Percentiles rank a stretch among this genome's conserved stretches.
phyloP scores from a whole-genome alignment of 345 rosid genomes.

The Gossypioides kirkii region DNA sequence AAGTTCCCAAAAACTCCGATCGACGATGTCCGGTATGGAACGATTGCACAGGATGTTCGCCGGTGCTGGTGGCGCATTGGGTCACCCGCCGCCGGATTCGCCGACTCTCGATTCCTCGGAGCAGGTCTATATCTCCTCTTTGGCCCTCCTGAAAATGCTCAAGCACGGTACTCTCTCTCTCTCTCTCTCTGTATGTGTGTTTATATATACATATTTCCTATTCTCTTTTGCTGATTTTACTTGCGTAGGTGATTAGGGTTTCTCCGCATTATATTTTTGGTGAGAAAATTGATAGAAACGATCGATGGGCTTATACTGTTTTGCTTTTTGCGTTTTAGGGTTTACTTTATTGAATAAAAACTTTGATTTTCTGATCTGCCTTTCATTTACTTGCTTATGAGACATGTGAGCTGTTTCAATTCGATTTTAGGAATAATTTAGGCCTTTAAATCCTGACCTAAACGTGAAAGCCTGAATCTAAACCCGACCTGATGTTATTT shows the following conservation, averaged over 20 bases:
- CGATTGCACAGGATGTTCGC: conserved; percentile 83
- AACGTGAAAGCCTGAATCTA: too few relatives aligned
- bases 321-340: not conserved
- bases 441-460: too few relatives aligned
- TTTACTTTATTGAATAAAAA: not conserved
- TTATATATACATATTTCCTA: not conserved
- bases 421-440: not conserved
- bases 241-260: conserved; percentile 7
- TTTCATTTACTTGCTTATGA: not conserved
- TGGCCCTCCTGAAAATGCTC: conserved; percentile 97
- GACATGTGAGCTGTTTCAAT: not conserved
- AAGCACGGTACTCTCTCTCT: conserved; percentile 49
- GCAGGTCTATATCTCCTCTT: conserved; percentile 99
- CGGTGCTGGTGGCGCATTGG: conserved; percentile 81
- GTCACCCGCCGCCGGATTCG: conserved; percentile 88
- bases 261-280: conserved; percentile 4
- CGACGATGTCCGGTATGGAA: conserved; percentile 60
- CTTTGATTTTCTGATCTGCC: not conserved
- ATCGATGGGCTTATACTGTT: not conserved
- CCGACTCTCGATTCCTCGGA: conserved; percentile 94
- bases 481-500: too few relatives aligned
- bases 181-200: not conserved
- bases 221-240: not conserved
- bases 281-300: not conserved
- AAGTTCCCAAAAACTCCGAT: not conserved